phyloP scores from a whole-genome alignment of 1,284 basidiomycete genomes.

The Apiotrichum brassicae region DNA sequence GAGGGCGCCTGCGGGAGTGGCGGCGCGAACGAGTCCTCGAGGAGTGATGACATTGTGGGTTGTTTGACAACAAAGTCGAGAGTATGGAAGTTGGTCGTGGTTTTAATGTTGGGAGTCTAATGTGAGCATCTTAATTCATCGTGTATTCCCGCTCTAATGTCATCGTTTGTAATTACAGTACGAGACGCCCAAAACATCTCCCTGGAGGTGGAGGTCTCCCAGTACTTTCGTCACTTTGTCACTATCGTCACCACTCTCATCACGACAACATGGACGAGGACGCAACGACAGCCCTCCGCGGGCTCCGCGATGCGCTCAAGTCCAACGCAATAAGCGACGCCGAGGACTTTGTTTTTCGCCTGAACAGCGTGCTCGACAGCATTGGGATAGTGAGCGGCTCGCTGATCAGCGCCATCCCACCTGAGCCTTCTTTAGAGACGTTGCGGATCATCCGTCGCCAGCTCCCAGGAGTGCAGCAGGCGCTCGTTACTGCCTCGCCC shows the following conservation, averaged over 20 bases:
- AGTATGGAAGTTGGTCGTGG: too few relatives aligned
- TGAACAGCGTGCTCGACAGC: constrained; percentile 2
- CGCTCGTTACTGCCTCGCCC: constrained; percentile 48
- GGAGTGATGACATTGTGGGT: constrained; percentile 26
- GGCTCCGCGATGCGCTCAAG: constrained; percentile 28
- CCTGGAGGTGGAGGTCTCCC: neutral
- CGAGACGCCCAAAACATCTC: neutral
- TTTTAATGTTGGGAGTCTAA: too few relatives aligned
- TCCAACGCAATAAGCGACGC: constrained; percentile 18
- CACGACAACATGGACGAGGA: constrained; percentile 1
- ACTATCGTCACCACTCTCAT: neutral
- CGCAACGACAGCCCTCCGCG: constrained; percentile 16
- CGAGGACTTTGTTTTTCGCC: constrained; percentile 19
- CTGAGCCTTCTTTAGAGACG: too few relatives aligned
- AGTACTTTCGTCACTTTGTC: too few relatives aligned
- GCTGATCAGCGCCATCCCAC: too few relatives aligned
- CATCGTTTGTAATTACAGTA: neutral
- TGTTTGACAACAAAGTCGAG: too few relatives aligned
- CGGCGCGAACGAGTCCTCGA: constrained; percentile 27
- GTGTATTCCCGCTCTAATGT: too few relatives aligned
- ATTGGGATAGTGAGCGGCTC: constrained; percentile 9
- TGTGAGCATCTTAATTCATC: too few relatives aligned
- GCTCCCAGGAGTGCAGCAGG: constrained; percentile 29
- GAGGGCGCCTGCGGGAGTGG: constrained; percentile 2
- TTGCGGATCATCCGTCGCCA: constrained; percentile 21